Evolutionary conservation across 257 asterid genomes (phyloP).

Genomic region (Leptodermis oblonga): DNA sequence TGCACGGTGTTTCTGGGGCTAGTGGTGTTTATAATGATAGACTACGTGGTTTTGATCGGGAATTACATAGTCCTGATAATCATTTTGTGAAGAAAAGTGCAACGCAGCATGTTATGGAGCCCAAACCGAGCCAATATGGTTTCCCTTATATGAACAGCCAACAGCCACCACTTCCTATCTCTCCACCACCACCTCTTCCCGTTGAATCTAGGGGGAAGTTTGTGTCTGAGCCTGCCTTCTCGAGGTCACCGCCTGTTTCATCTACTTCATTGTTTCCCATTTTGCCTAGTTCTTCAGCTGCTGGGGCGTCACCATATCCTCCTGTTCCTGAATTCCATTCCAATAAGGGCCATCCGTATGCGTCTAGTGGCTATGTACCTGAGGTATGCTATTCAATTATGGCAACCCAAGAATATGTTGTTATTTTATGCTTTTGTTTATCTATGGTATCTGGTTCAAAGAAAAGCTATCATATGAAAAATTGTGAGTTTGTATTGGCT

Average conservation of each 20-base stretch:
- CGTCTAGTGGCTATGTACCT: constrained; percentile 33
- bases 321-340: constrained; percentile 41
- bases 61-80: constrained; percentile 18
- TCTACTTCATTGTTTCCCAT: constrained; percentile 44
- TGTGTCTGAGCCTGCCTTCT: constrained; percentile 31
- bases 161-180: constrained; percentile 71
- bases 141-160: constrained; percentile 15
- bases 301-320: constrained; percentile 38
- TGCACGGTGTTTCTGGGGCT: constrained; percentile 14
- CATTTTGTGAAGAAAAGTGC: constrained; percentile 27
- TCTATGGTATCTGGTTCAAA: background rate
- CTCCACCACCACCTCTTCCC: constrained; percentile 76
- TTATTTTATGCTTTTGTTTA: background rate
- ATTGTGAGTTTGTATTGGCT: background rate
- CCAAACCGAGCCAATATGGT: constrained; percentile 27
- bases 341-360: constrained; percentile 28
- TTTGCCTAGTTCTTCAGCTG: constrained; percentile 33
- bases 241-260: constrained; percentile 43
- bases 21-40: constrained; percentile 27
- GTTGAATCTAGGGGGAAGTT: constrained; percentile 40
- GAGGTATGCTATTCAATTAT: constrained; percentile 37
- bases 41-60: constrained; percentile 23
- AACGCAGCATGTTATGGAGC: constrained; percentile 31
- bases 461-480: background rate
- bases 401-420: no score